Evolutionary conservation across 78 protist genomes (phyloP).

Genomic region (Speleostelium caveatum): DNA sequence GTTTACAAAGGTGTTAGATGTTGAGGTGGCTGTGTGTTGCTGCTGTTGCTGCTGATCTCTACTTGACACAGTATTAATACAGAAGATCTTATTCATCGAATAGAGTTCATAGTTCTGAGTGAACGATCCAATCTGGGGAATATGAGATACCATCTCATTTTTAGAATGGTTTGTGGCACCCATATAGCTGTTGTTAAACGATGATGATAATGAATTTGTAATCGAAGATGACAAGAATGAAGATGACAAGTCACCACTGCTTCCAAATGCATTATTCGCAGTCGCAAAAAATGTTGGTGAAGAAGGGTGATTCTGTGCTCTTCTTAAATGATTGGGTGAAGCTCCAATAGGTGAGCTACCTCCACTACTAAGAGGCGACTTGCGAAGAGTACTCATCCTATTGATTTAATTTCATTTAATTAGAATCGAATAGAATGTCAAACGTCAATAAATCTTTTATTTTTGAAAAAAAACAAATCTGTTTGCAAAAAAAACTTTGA

Average conservation of each 20-base stretch:
- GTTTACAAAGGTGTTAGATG: not conserved
- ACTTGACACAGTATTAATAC: constrained; percentile 31
- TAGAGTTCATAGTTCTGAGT: constrained; percentile 68
- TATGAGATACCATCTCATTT: not conserved
- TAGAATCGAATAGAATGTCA: no score
- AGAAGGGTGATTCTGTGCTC: no score
- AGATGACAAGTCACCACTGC: not conserved
- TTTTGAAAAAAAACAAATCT: no score
- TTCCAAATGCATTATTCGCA: no score
- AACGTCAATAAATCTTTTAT: no score
- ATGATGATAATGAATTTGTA: constrained; percentile 4
- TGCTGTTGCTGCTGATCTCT: not conserved
- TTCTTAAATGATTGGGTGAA: constrained; percentile 1
- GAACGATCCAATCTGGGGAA: constrained; percentile 51
- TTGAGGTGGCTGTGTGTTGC: not conserved
- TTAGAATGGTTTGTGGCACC: not conserved
- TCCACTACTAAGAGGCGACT: not conserved
- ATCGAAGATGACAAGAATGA: not conserved
- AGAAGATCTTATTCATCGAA: constrained; percentile 48
- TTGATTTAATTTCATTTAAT: no score
- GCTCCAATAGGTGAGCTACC: not conserved
- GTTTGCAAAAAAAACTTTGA: no score
- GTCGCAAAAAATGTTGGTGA: no score
- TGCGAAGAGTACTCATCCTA: not conserved
- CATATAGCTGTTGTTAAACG: not conserved